Evolutionary conservation across 2,329 filamentous ascomycete species (phyloP).

Genomic region (Fusarium equiseti): DNA sequence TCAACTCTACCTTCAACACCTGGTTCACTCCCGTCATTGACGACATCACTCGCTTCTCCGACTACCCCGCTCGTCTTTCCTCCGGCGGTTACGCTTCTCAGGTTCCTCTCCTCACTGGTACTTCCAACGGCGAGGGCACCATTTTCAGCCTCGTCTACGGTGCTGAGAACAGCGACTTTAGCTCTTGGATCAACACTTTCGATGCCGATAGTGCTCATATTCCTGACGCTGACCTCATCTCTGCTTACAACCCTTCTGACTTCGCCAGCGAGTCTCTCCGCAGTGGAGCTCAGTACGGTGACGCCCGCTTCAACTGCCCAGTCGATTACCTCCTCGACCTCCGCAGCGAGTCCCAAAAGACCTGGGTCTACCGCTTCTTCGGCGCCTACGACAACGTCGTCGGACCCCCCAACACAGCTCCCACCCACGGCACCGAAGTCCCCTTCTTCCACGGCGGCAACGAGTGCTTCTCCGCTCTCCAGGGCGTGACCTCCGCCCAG

Average conservation of each 20-base stretch:
- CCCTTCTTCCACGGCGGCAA: constrained; percentile 62
- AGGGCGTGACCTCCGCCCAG: constrained; percentile 52
- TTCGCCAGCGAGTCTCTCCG: constrained; percentile 54
- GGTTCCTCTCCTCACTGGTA: constrained; percentile 54
- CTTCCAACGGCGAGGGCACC: constrained; percentile 53
- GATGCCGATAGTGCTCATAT: constrained; percentile 42
- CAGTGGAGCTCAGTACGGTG: constrained; percentile 59
- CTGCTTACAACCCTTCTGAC: constrained; percentile 46
- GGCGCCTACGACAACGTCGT: constrained; percentile 57
- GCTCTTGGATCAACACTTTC: constrained; percentile 45
- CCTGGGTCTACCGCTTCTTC: constrained; percentile 60
- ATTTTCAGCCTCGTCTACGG: constrained; percentile 54
- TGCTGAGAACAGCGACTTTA: constrained; percentile 47
- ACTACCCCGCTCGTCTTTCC: constrained; percentile 46
- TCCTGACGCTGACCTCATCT: constrained; percentile 25
- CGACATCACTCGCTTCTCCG: constrained; percentile 50
- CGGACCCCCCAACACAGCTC: constrained; percentile 44
- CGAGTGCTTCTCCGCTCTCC: constrained; percentile 54
- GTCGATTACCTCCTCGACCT: constrained; percentile 56
- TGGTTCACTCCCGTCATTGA: constrained; percentile 58
- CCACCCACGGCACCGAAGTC: constrained; percentile 51
- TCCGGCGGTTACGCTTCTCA: constrained; percentile 49
- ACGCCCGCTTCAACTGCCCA: constrained; percentile 60
- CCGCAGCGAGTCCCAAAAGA: constrained; percentile 53
- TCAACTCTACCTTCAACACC: constrained; percentile 52